Evolutionary conservation across 805 yeast genomes (phyloP).

Genomic region (Wickerhamiella dianesei): DNA sequence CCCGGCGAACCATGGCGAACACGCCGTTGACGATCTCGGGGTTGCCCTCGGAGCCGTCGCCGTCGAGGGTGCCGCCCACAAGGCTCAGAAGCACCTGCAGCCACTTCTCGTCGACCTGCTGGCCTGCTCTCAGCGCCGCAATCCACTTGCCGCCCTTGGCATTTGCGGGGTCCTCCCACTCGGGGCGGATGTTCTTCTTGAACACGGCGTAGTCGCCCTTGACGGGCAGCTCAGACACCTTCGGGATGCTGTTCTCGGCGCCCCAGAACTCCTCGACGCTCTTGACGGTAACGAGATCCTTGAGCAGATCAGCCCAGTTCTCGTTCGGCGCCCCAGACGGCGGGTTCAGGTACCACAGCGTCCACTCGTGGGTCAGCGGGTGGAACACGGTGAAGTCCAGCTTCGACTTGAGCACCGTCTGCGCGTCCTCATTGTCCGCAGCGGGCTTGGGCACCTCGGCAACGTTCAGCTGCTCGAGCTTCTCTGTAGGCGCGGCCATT

Average conservation of each 20-base stretch:
- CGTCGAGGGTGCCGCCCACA: slow-evolving; percentile 91
- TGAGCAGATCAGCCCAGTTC: slow-evolving; percentile 83
- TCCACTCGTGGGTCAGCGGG: slow-evolving; percentile 84
- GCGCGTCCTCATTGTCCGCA: slow-evolving; percentile 19
- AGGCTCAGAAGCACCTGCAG: slow-evolving; percentile 55
- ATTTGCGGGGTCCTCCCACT: slow-evolving; percentile 92
- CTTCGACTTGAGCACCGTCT: slow-evolving; percentile 44
- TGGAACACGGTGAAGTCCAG: slow-evolving; percentile 56
- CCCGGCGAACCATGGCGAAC: slow-evolving; percentile 76
- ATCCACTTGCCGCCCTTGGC: slow-evolving; percentile 92
- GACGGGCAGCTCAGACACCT: slow-evolving; percentile 77
- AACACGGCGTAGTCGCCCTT: slow-evolving; percentile 92
- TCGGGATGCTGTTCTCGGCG: slow-evolving; percentile 82
- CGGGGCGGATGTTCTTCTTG: slow-evolving; percentile 88
- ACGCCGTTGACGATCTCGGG: slow-evolving; percentile 85
- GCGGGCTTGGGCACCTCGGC: slow-evolving; percentile 24
- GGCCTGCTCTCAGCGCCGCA: slow-evolving; percentile 41
- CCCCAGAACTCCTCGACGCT: slow-evolving; percentile 99
- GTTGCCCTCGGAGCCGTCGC: slow-evolving; percentile 48
- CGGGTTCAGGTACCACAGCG: slow-evolving; percentile 96
- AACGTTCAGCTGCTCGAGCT: slow-evolving; percentile 17
- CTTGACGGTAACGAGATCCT: slow-evolving; percentile 80
- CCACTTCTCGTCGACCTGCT: slow-evolving; percentile 79
- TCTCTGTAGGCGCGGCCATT: slow-evolving; percentile 6
- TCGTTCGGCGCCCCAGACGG: slow-evolving; percentile 53